phyloP scores from a whole-genome alignment of 75 land plant genomes.

The Isoetes taiwanensis region DNA sequence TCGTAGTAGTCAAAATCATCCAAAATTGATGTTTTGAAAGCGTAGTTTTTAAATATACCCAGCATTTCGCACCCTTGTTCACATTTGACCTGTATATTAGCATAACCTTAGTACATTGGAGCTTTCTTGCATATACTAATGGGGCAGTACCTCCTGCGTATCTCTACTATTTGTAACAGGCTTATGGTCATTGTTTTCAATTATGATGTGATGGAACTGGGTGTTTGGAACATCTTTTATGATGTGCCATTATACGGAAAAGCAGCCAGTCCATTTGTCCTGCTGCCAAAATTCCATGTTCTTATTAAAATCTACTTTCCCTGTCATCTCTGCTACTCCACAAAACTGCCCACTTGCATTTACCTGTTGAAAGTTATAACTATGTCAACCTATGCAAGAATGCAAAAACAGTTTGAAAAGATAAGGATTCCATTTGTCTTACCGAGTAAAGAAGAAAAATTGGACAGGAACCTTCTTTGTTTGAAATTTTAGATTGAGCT shows the following conservation, averaged over 20 bases:
- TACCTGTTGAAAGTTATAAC: background rate
- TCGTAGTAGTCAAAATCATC: conserved; percentile 8
- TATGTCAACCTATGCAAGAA: too few species aligned
- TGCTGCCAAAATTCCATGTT: conserved; percentile 4
- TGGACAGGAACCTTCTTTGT: background rate
- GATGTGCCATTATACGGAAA: conserved; percentile 1
- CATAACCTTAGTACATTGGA: background rate
- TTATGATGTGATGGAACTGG: background rate
- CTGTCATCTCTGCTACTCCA: background rate
- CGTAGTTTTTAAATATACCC: background rate
- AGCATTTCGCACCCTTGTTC: background rate
- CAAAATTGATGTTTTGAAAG: background rate
- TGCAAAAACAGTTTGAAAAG: too few species aligned
- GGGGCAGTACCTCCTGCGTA: background rate
- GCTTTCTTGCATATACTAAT: background rate
- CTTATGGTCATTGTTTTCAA: conserved; percentile 1
- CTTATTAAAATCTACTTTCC: background rate
- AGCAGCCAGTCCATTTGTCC: conserved; percentile 4
- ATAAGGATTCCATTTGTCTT: too few species aligned
- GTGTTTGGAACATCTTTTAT: background rate
- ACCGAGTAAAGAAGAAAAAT: conserved; percentile 4
- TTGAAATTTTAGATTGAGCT: too few species aligned
- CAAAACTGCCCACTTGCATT: conserved; percentile 6
- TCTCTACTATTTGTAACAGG: conserved; percentile 4
- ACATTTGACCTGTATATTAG: background rate